Conservation (phyloP, 768 basidiomycete genomes). For the Hebeloma cylindrosporum region DNA sequence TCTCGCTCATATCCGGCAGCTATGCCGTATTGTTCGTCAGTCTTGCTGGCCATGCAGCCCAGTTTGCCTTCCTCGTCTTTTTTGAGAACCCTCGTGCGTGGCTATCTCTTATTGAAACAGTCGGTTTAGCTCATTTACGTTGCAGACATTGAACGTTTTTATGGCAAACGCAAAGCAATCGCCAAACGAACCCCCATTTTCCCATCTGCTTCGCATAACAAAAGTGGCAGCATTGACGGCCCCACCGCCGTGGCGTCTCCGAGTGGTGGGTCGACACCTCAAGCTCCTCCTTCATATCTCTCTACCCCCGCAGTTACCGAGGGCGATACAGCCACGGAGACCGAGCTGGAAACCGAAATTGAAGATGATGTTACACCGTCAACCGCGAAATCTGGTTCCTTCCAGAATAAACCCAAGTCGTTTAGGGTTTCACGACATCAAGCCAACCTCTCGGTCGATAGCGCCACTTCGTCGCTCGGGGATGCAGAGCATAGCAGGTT, state of each 20-base stretch:
- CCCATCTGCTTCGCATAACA: constrained; percentile 14
- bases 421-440: constrained; percentile 29
- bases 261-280: constrained; percentile 21
- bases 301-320: constrained; percentile 69
- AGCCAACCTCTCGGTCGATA: constrained; percentile 33
- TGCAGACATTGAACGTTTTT: constrained; percentile 91
- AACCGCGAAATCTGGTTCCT: constrained; percentile 10
- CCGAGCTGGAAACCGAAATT: constrained; percentile 62
- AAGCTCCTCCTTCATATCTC: constrained; percentile 25
- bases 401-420: constrained; percentile 20
- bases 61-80: constrained; percentile 92
- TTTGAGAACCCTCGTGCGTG: constrained; percentile 96
- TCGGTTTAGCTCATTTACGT: constrained; percentile 5
- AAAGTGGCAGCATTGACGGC: constrained; percentile 15
- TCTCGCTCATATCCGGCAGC: constrained; percentile 87
- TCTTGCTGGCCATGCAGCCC: constrained; percentile 91
- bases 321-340: constrained; percentile 73
- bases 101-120: constrained; percentile 5
- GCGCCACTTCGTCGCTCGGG: constrained; percentile 30
- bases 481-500: constrained; percentile 10
- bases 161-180: constrained; percentile 89
- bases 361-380: constrained; percentile 35
- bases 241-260: constrained; percentile 14
- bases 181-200: constrained; percentile 75
- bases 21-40: constrained; percentile 91